Conservation (phyloP, 2,329 filamentous ascomycete genomes). For the Cordyceps cicadae region DNA sequence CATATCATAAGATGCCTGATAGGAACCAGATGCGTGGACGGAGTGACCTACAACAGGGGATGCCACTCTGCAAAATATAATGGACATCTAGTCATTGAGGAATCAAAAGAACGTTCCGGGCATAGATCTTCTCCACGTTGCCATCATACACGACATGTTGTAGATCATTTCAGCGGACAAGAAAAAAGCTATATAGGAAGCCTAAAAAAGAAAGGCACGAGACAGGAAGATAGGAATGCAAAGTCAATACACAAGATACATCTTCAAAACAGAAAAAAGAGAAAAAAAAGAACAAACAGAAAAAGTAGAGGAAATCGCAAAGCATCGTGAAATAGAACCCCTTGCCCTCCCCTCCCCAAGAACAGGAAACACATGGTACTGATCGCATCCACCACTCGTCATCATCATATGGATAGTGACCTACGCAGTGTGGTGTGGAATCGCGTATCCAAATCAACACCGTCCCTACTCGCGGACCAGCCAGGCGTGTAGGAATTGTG, state of each 20-base stretch:
- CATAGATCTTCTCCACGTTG: neutral
- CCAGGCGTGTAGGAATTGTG: neutral
- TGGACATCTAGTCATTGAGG: too few relatives aligned
- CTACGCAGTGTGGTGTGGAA: neutral
- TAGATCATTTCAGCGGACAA: neutral
- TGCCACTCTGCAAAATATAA: too few relatives aligned
- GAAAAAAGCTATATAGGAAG: neutral
- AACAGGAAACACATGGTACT: neutral
- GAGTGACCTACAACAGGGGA: too few relatives aligned
- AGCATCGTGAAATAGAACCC: neutral
- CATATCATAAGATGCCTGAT: too few relatives aligned
- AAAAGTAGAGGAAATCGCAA: neutral
- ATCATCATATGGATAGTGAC: neutral
- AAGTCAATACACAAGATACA: neutral
- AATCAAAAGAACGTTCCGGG: too few relatives aligned
- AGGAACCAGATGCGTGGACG: too few relatives aligned
- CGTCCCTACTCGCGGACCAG: neutral
- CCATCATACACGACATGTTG: constrained; percentile 1
- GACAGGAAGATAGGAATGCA: neutral
- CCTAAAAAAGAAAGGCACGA: neutral
- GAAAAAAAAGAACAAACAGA: neutral
- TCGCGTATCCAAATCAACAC: neutral
- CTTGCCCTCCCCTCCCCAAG: neutral
- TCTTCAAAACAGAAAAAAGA: neutral
- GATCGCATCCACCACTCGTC: neutral